Percentiles rank a stretch among this genome's conserved stretches.
phyloP scores from a whole-genome alignment of 2,329 filamentous ascomycete genomes.

The Stachybotrys chartarum region DNA sequence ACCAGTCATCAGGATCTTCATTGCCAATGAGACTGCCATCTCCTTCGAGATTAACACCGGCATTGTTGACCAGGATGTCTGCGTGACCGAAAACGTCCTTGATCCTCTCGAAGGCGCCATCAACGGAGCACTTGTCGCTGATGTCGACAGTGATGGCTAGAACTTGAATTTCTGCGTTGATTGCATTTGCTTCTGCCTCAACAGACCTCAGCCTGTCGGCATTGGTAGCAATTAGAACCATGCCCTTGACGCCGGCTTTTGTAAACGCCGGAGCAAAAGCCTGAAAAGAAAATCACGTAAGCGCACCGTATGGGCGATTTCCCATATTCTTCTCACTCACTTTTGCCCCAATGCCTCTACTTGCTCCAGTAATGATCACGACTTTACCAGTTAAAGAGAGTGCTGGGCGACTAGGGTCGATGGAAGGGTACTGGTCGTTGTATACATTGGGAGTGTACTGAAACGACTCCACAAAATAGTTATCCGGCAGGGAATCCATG shows the following conservation, averaged over 20 bases:
- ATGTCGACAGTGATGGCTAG: background rate
- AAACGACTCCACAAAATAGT: background rate
- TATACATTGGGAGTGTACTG: background rate
- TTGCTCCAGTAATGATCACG: background rate
- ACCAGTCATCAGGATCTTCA: background rate
- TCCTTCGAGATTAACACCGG: background rate
- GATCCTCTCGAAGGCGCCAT: background rate
- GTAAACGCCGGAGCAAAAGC: background rate
- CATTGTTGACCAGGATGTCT: background rate
- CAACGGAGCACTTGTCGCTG: background rate
- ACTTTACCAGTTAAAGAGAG: background rate
- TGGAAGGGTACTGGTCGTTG: constrained; percentile 1
- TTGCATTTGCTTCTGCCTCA: background rate
- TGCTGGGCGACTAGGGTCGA: background rate
- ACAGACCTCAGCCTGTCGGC: background rate
- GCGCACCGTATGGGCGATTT: background rate
- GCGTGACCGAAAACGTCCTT: background rate
- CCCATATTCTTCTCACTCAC: background rate
- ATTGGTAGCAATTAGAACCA: background rate
- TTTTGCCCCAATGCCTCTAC: background rate
- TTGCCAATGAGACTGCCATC: background rate
- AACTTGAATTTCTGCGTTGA: background rate
- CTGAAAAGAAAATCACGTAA: background rate
- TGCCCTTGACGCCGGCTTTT: background rate
- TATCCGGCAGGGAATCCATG: background rate